Conservation (phyloP, 371 early-diverging fungal genomes). For the Funneliformis caledonium region DNA sequence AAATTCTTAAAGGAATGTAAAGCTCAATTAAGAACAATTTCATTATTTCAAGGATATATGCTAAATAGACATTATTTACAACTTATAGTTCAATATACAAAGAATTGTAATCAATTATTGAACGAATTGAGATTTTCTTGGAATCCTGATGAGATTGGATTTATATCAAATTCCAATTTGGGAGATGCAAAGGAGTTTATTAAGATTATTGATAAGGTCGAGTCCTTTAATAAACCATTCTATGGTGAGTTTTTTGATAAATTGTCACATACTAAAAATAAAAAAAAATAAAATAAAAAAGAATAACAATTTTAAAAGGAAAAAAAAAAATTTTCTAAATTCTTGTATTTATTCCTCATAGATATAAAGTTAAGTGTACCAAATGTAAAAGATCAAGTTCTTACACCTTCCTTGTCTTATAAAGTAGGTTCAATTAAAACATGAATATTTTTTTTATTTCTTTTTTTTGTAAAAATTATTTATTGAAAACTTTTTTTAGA, state of each 20-base stretch:
- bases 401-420: not conserved
- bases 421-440: not conserved
- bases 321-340: not conserved
- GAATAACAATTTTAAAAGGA: too few species aligned
- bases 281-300: too few species aligned
- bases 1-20: not conserved
- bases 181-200: not conserved
- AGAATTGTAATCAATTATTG: not conserved
- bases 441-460: too few species aligned
- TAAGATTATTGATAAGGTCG: not conserved
- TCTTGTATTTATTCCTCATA: not conserved
- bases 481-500: too few species aligned
- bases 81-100: not conserved
- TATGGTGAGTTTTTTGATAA: not conserved
- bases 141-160: not conserved
- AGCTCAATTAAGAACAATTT: not conserved
- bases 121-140: not conserved
- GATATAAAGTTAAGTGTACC: not conserved
- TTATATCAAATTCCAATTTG: not conserved
- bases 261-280: not conserved
- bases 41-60: conserved; percentile 1
- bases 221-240: not conserved
- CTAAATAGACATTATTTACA: not conserved
- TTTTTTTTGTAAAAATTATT: too few species aligned
- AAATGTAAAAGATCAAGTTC: not conserved